Evolutionary conservation across 495 filamentous ascomycete genomes (phyloP), one percentile per base, ranked within the genome.

Genomic region (Parmelia sp.): DNA sequence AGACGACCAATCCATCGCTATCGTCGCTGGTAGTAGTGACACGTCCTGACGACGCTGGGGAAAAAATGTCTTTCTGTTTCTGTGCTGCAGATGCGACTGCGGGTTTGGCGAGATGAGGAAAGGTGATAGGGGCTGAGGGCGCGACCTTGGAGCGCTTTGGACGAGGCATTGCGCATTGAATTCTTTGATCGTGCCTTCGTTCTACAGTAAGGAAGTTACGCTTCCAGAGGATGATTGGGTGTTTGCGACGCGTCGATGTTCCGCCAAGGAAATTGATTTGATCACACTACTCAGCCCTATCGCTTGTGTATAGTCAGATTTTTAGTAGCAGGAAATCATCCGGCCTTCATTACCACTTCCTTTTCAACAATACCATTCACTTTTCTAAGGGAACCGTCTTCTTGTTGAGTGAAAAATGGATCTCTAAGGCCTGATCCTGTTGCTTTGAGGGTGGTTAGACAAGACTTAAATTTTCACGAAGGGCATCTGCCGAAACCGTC

Each of bases 91-190:
- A 61, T 23, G 40, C 57, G 25, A 61, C n/a, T 45, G 55, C 37
- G 33, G 59, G 37, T 49, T 65, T 59, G 35, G 49, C 7, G 37
- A 59, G 36, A 60, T 57, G 58, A 47, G 37, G 45, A 7, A 57
- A 57, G 15, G 33, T 59, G 66, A 58, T 55, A 15, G 64, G 66
- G 7, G 58, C 61, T 3, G 70, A 70, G 8, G 63, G 70, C 39
- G 69, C 65, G 27, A 71, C 47, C 57, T 70, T 71, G 36, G 65
- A 60, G 33, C 68, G 68, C 61, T 70, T 71, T 45, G 70, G 70
- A 47, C 70, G 70, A 58, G 70, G 70, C 70, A 71, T 71, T 27
- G 33, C 31, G 8, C 33, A 45, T 10, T 31, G 4, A 9, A 21
- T 49, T 33, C 19, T 35, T 25, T 19, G 15, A 21, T 47, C 3